Evolutionary conservation across 495 filamentous ascomycete species (phyloP).

Genomic region (Tuber borchii): DNA sequence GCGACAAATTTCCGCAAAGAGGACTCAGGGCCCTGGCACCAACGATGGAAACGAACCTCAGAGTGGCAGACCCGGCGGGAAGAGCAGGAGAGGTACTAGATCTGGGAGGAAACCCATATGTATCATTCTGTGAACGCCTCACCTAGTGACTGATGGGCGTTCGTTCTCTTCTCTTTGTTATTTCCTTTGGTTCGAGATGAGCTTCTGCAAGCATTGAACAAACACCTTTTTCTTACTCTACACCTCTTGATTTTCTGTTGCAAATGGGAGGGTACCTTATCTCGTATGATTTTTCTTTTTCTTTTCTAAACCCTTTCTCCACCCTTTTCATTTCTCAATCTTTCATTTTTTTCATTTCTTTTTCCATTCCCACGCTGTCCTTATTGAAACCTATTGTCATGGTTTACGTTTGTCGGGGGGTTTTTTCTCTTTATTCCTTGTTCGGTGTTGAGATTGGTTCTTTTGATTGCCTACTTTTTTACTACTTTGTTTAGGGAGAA

Average conservation of each 20-base stretch:
- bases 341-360: constrained; percentile 20
- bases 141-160: not conserved
- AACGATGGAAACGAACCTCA: constrained; percentile 26
- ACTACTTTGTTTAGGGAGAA: constrained; percentile 20
- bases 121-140: constrained; percentile 24
- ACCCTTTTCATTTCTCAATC: not conserved
- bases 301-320: not conserved
- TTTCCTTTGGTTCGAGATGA: not conserved
- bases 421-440: constrained; percentile 30
- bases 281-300: not conserved
- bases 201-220: not conserved
- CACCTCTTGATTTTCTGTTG: not conserved
- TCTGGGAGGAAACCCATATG: constrained; percentile 16
- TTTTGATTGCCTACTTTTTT: constrained; percentile 11
- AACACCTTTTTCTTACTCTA: not conserved
- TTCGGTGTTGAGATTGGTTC: constrained; percentile 36
- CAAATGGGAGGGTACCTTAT: constrained; percentile 1
- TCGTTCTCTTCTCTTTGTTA: not conserved
- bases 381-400: constrained; percentile 28
- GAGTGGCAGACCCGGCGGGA: constrained; percentile 10
- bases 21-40: constrained; percentile 28
- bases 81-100: constrained; percentile 9
- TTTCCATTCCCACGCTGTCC: constrained; percentile 33
- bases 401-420: not conserved
- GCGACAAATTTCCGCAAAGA: constrained; percentile 49